A percentile compares a stretch with the other conserved stretches of the same genome.
phyloP scores from a whole-genome alignment of 352 stramenopile genomes.

The Pythium sp. region DNA sequence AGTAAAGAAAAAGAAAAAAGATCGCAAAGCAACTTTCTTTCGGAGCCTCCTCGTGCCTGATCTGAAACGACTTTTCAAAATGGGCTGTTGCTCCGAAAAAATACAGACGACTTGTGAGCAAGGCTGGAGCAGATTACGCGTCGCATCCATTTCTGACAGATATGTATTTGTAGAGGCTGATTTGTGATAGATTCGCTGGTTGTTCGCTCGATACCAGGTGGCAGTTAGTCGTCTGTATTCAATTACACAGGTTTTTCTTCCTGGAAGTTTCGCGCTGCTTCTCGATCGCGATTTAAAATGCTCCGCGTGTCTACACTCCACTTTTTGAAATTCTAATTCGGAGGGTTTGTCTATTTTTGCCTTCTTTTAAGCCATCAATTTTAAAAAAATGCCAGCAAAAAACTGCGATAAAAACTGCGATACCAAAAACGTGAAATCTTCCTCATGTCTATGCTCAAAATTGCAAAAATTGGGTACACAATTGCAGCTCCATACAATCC shows the following conservation, averaged over 20 bases:
- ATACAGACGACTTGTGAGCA: background rate
- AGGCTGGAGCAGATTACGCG: background rate
- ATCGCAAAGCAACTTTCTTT: constrained; percentile 7
- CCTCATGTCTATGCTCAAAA: background rate
- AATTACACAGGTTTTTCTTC: background rate
- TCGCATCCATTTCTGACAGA: background rate
- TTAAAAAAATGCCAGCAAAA: background rate
- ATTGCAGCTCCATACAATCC: background rate
- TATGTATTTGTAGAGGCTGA: background rate
- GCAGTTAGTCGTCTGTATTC: background rate
- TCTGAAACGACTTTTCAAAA: constrained; percentile 14
- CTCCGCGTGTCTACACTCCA: constrained; percentile 2
- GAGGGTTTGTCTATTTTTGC: constrained; percentile 1
- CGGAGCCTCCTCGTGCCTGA: background rate
- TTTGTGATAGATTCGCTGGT: too few relatives aligned
- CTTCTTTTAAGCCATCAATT: background rate
- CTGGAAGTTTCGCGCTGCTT: constrained; percentile 1
- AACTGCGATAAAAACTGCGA: background rate
- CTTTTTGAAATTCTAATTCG: background rate
- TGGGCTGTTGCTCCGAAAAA: background rate
- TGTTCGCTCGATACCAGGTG: too few relatives aligned
- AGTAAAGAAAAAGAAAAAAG: background rate
- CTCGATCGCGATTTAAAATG: constrained; percentile 2
- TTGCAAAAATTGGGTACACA: background rate
- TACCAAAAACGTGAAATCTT: background rate